phyloP scores from a whole-genome alignment of 2,329 filamentous ascomycete genomes.

The Pseudohalonectria lignicola region DNA sequence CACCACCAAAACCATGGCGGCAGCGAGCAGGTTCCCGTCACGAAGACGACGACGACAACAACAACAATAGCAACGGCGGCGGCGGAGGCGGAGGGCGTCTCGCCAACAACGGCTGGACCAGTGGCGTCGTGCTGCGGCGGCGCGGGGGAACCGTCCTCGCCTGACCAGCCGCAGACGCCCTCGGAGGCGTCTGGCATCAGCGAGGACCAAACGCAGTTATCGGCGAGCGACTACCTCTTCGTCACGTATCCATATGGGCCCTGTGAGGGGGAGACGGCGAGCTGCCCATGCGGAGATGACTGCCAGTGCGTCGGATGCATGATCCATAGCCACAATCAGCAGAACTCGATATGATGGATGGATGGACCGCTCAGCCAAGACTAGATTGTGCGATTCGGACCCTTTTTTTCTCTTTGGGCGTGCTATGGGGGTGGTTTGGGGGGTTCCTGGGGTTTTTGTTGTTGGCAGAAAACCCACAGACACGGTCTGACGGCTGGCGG shows the following conservation, averaged over 20 bases:
- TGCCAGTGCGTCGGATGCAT: constrained; percentile 60
- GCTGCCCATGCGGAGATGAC: constrained; percentile 51
- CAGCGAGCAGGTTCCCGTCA: background rate
- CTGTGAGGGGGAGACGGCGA: constrained; percentile 8
- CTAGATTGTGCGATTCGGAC: too few relatives aligned
- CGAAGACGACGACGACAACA: too few relatives aligned
- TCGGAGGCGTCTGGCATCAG: constrained; percentile 32
- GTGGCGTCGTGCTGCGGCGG: background rate
- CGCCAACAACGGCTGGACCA: background rate
- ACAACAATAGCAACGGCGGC: background rate
- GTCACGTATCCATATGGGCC: constrained; percentile 24
- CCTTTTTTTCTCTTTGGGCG: too few relatives aligned
- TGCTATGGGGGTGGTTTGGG: too few relatives aligned
- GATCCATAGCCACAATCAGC: constrained; percentile 57
- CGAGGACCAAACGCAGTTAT: constrained; percentile 38
- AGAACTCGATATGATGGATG: too few relatives aligned
- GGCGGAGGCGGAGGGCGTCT: background rate
- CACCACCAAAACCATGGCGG: background rate
- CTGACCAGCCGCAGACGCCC: constrained; percentile 31
- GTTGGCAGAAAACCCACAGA: too few relatives aligned
- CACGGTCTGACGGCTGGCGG: too few relatives aligned
- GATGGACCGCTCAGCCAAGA: too few relatives aligned
- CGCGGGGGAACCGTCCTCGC: constrained; percentile 13
- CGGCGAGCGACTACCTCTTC: constrained; percentile 46
- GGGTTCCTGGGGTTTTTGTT: too few relatives aligned